Percentiles rank a stretch among this genome's conserved stretches.
Conservation (phyloP, 2,329 filamentous ascomycete species). For the Dothideomycetes sp. region DNA sequence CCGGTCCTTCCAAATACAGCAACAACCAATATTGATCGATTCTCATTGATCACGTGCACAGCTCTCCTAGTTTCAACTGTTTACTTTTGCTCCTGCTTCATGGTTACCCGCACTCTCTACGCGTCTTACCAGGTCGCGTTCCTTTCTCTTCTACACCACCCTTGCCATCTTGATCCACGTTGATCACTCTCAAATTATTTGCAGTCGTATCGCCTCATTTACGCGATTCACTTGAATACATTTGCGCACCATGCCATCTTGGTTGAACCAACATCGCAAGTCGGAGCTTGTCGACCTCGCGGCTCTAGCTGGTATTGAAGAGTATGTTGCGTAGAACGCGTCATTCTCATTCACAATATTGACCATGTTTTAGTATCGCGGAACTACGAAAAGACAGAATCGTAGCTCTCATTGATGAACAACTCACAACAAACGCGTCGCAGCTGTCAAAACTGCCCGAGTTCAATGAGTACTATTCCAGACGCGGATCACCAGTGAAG, state of each 20-base stretch:
- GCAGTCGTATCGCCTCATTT: conserved; percentile 44
- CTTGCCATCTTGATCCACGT: too few species aligned
- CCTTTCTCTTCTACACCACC: background rate
- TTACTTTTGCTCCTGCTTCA: conserved; percentile 7
- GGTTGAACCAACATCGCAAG: conserved; percentile 76
- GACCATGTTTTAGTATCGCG: conserved; percentile 8
- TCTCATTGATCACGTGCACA: background rate
- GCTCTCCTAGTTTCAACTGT: conserved; percentile 1
- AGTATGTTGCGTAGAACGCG: conserved; percentile 47
- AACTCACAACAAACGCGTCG: conserved; percentile 59
- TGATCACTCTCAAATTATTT: too few species aligned
- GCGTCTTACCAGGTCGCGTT: conserved; percentile 3
- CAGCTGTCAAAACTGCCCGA: conserved; percentile 54
- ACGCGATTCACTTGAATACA: conserved; percentile 36
- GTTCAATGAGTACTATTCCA: conserved; percentile 69
- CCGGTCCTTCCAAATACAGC: too few species aligned
- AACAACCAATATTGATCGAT: too few species aligned
- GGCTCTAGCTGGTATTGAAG: conserved; percentile 57
- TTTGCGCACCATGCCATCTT: conserved; percentile 55
- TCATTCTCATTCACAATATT: background rate
- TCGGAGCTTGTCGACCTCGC: conserved; percentile 67
- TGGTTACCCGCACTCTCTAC: conserved; percentile 1
- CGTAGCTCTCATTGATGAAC: conserved; percentile 63
- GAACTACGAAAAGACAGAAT: conserved; percentile 58
- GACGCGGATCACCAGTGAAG: conserved; percentile 49